Evolutionary conservation across 495 filamentous ascomycete genomes (phyloP).

Genomic region (Opeltia flavorubescens): DNA sequence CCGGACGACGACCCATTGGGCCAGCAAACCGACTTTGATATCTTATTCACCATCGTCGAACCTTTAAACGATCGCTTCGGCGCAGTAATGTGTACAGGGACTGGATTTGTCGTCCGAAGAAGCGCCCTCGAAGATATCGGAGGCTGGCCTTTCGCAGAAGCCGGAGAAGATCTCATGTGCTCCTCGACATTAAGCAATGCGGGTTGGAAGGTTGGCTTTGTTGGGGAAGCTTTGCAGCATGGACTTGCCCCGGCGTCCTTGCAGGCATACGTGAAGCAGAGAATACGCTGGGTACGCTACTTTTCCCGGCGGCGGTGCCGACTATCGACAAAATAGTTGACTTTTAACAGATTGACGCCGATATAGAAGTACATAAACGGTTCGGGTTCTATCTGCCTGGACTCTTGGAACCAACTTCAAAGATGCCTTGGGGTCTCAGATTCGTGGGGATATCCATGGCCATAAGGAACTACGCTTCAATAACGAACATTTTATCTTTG

Average conservation of each 20-base stretch:
- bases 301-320: not conserved
- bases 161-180: slow-evolving; percentile 35
- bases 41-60: slow-evolving; percentile 30
- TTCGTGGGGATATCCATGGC: slow-evolving; percentile 1
- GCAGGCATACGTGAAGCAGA: not conserved
- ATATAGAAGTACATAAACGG: slow-evolving; percentile 5
- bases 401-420: not conserved
- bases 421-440: not conserved
- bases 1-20: slow-evolving; percentile 33
- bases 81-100: slow-evolving; percentile 37
- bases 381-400: not conserved
- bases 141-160: slow-evolving; percentile 32
- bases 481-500: not conserved
- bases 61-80: slow-evolving; percentile 33
- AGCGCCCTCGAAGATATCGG: slow-evolving; percentile 35
- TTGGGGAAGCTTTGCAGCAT: not conserved
- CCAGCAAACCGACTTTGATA: slow-evolving; percentile 32
- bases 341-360: slow-evolving; percentile 2
- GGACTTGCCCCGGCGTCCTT: not conserved
- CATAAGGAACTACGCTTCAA: slow-evolving; percentile 4
- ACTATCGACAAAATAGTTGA: not conserved
- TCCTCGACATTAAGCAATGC: slow-evolving; percentile 31
- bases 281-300: slow-evolving; percentile 2
- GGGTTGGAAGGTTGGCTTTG: slow-evolving; percentile 35
- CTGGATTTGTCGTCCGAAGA: slow-evolving; percentile 34